Conservation (phyloP, 2,329 filamentous ascomycete species). For the Boeremia lycopersici region DNA sequence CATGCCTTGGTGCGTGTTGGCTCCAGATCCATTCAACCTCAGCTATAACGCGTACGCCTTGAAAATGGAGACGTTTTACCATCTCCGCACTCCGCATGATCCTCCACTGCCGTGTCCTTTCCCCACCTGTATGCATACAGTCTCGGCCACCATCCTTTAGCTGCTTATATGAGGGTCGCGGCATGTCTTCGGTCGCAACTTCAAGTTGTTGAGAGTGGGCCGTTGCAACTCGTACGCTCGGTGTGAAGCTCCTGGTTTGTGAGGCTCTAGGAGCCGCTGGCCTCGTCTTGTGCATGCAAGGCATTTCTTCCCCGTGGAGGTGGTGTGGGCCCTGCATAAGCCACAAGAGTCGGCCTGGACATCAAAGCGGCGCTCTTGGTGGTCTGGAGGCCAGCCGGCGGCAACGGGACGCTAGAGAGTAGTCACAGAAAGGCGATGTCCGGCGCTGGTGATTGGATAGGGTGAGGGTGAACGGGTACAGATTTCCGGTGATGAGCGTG, state of each 20-base stretch:
- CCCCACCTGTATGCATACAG: conserved; percentile 4
- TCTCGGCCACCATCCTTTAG: conserved; percentile 7
- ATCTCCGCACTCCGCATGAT: conserved; percentile 11
- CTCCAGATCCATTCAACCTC: background rate
- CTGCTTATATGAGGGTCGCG: background rate
- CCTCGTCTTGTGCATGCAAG: conserved; percentile 5
- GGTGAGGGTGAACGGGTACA: background rate
- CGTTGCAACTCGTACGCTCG: conserved; percentile 2
- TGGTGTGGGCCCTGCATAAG: conserved; percentile 10
- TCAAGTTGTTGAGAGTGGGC: conserved; percentile 17
- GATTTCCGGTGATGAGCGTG: conserved; percentile 3
- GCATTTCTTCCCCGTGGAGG: conserved; percentile 6
- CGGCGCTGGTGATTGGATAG: conserved; percentile 4
- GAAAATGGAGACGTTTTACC: background rate
- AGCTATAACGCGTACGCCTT: background rate
- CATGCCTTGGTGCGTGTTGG: background rate
- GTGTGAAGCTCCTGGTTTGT: background rate
- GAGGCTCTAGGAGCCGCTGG: conserved; percentile 10
- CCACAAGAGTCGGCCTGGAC: conserved; percentile 1
- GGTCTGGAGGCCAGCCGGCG: conserved; percentile 8
- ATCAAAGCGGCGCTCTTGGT: background rate
- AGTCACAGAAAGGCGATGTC: conserved; percentile 9
- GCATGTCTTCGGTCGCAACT: conserved; percentile 8
- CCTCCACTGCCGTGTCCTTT: conserved; percentile 2
- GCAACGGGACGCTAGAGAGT: conserved; percentile 5